Percentiles rank a stretch among this genome's conserved stretches.
Evolutionary conservation across 768 basidiomycete species (phyloP).

Genomic region (Trametes meyenii): DNA sequence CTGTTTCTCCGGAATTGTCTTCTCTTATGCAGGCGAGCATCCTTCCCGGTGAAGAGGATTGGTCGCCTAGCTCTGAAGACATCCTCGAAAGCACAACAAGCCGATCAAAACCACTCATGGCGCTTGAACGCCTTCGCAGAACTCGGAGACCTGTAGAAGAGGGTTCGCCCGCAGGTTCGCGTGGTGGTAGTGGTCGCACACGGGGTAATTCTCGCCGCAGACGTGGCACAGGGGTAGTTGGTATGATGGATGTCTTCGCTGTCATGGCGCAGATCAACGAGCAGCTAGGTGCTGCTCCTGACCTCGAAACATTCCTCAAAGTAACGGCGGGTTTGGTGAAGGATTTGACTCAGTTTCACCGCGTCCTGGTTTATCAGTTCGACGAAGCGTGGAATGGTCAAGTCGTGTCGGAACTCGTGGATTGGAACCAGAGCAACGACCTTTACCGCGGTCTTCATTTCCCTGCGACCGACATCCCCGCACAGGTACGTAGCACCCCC

Average conservation of each 20-base stretch:
- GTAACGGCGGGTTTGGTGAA: slow-evolving; percentile 73
- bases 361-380: slow-evolving; percentile 82
- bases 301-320: slow-evolving; percentile 70
- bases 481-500: slow-evolving; percentile 48
- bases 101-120: slow-evolving; percentile 66
- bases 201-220: slow-evolving; percentile 23
- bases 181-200: slow-evolving; percentile 2
- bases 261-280: slow-evolving; percentile 82
- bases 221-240: slow-evolving; percentile 36
- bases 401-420: slow-evolving; percentile 78
- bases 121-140: slow-evolving; percentile 67
- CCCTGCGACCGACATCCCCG: slow-evolving; percentile 69
- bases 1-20: slow-evolving; percentile 10
- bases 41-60: slow-evolving; percentile 35
- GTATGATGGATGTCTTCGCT: slow-evolving; percentile 81
- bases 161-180: neutral
- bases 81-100: slow-evolving; percentile 75
- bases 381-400: slow-evolving; percentile 81
- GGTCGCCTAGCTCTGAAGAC: slow-evolving; percentile 55
- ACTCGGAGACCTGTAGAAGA: slow-evolving; percentile 34
- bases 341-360: slow-evolving; percentile 81
- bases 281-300: slow-evolving; percentile 67
- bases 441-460: slow-evolving; percentile 74
- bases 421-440: slow-evolving; percentile 75
- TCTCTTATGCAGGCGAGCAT: slow-evolving; percentile 15